Conservation (phyloP, 2,329 filamentous ascomycete genomes). For the Monilinia aucupariae region DNA sequence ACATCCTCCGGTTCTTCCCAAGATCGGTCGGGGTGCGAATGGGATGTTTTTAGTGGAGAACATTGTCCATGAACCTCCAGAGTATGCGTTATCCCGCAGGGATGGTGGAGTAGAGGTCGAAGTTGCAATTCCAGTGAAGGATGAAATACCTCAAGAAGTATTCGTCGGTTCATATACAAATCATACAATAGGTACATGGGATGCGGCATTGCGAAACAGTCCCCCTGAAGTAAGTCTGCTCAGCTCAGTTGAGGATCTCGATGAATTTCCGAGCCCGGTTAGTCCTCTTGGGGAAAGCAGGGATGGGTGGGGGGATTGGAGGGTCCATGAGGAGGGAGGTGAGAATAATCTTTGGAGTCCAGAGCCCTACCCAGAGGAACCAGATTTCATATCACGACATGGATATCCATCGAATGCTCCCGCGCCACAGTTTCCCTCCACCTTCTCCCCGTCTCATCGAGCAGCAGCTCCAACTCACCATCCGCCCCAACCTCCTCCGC, state of each 20-base stretch:
- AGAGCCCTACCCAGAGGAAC: not conserved
- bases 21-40: not conserved
- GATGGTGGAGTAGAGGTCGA: too few relatives aligned
- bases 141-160: not conserved
- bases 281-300: not conserved
- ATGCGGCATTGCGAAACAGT: not conserved
- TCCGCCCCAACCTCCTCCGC: not conserved
- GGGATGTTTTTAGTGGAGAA: not conserved
- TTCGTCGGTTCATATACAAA: not conserved
- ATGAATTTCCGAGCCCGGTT: not conserved
- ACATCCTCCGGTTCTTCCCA: not conserved
- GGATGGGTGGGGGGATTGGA: not conserved
- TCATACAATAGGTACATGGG: not conserved
- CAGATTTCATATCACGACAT: too few relatives aligned
- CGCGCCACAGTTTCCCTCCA: not conserved
- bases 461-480: too few relatives aligned
- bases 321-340: not conserved
- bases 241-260: not conserved
- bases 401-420: not conserved
- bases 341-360: not conserved
- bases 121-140: too few relatives aligned
- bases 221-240: not conserved
- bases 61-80: not conserved
- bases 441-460: fast-evolving
- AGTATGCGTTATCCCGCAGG: too few relatives aligned